Evolutionary conservation across 2,329 filamentous ascomycete species (phyloP), one percentile per base, ranked within the genome.

Genomic region (Byssothecium circinans): DNA sequence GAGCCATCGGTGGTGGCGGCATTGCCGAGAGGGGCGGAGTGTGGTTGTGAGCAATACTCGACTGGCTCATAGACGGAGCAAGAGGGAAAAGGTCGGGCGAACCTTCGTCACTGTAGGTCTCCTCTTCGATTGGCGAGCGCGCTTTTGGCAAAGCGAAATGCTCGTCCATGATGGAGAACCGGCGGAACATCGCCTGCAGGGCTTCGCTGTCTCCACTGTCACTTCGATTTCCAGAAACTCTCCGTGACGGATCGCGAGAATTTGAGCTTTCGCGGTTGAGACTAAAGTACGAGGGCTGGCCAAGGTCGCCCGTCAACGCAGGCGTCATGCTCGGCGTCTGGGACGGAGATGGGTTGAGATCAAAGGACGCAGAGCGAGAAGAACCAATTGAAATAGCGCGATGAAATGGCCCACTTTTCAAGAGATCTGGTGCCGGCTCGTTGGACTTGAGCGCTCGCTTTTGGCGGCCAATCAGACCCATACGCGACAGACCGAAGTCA

Each of bases 391-490:
- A 97, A 3, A 87, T 82, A 4, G 89, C 87, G 43, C 91, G 85
- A 47, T 86, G 88, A 72, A 97, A 97, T 0, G 92, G 90, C 0
- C 92, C 91, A 62, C 94, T 86, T 67, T 95, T 96, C 35, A 97
- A 80, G 11, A 99, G 77, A 74, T 99, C 95, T 1, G 94, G 94
- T 1, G 86, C 91, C n/a, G 87, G 84, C 55, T 99, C 92, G 25
- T 85, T 84, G 22, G 84, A 66, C 81, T 84, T 94, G 39, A 96
- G 78, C 18, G 92, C 90, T 62, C 94, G 85, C 76, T 99, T 97
- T 73, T 99, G 94, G 62, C 94, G 88, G 50, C 94, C 94, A 52
- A 99, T 88, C 54, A 99, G 78, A 67, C 94, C 95, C 92, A 99
- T 97, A 22, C 94, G 86, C 11, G 94, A 99, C 20, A 99, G 78